These are phyloP conservation scores for Diospyros lotus DNA, from an alignment of 148 eudicot genomes.

Conservation along the genomic window DNA sequence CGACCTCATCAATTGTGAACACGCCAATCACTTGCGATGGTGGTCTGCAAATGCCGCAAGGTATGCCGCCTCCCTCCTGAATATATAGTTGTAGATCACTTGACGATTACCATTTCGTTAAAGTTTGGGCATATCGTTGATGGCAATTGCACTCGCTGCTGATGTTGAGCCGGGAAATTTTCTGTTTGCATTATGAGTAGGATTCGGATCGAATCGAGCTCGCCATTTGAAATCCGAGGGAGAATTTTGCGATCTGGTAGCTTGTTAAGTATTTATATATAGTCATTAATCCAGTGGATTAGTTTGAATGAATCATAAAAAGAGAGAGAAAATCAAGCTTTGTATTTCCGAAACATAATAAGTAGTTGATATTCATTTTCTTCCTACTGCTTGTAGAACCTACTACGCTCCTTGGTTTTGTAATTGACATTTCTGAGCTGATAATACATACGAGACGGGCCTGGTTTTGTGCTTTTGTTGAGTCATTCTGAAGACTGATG, in stretches of 20 bases:
- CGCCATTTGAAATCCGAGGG: not conserved
- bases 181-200: not conserved
- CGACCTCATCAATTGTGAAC: constrained; percentile 12
- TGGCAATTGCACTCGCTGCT: not conserved
- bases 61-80: constrained; percentile 22
- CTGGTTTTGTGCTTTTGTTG: not conserved
- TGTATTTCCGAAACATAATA: not conserved
- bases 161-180: not conserved
- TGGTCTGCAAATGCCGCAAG: constrained; percentile 99
- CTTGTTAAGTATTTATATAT: no score
- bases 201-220: constrained; percentile 22
- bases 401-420: not conserved
- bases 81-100: not conserved
- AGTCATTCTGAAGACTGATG: not conserved
- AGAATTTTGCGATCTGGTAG: not conserved
- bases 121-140: not conserved
- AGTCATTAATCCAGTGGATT: not conserved
- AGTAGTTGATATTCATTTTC: not conserved
- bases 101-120: not conserved
- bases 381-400: not conserved
- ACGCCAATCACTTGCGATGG: constrained; percentile 55
- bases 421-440: not conserved
- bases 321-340: not conserved
- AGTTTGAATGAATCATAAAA: not conserved
- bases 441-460: not conserved